A percentile compares a stretch with the other conserved stretches of the same genome.
These are phyloP conservation scores for Arthrobotrys pseudoclavata DNA, from an alignment of 2,329 filamentous ascomycete species.

Conservation along the genomic window DNA sequence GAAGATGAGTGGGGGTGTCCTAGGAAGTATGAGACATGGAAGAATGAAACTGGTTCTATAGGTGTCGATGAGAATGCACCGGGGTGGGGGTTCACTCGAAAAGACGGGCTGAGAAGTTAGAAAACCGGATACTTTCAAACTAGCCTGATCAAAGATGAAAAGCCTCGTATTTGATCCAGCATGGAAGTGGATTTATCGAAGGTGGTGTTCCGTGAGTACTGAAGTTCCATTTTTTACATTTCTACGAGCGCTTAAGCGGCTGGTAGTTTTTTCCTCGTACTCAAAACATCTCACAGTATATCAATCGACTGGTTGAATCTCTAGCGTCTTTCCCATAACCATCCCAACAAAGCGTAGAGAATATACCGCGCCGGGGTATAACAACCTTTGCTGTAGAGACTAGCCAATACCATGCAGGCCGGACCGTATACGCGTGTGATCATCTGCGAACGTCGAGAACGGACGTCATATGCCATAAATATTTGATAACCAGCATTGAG, in stretches of 20 bases:
- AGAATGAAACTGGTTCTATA: neutral
- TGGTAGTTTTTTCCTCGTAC: no score
- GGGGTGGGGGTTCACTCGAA: neutral
- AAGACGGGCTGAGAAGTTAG: neutral
- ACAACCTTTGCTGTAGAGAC: neutral
- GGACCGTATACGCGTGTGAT: neutral
- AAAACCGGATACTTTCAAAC: no score
- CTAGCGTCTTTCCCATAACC: no score
- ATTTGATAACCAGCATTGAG: neutral
- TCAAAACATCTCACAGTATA: no score
- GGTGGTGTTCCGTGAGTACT: no score
- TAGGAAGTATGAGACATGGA: neutral
- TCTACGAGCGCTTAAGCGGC: no score
- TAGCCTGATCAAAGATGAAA: no score
- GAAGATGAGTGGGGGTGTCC: neutral
- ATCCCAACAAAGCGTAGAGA: neutral
- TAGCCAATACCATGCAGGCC: neutral
- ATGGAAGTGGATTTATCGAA: no score
- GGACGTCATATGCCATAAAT: slow-evolving; percentile 9
- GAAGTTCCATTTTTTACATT: no score
- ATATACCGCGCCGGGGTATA: neutral
- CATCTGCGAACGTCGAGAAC: neutral
- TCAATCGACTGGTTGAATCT: no score
- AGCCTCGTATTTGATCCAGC: no score
- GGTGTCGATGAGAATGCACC: neutral